phyloP scores from a whole-genome alignment of 2,329 filamentous ascomycete genomes.

The Cercospora citrullina region DNA sequence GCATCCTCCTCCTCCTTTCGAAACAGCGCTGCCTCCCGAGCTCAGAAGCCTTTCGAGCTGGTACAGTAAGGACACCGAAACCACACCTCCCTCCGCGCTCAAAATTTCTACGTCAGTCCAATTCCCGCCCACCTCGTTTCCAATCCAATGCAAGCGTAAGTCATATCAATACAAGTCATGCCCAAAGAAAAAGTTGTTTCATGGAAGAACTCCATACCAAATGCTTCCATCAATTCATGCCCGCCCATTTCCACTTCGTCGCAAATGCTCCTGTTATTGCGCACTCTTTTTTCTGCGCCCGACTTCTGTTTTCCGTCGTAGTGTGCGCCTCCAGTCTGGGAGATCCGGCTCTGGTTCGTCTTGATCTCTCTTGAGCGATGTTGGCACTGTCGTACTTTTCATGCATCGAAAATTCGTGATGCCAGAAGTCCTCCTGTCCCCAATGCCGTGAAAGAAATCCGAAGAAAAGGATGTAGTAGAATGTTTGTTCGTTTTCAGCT shows the following conservation, averaged over 20 bases:
- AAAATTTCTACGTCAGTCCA: not conserved
- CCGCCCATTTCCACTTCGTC: not conserved
- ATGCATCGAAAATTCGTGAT: conserved; percentile 8
- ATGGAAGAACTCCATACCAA: not conserved
- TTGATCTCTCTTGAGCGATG: not conserved
- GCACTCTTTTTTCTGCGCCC: not conserved
- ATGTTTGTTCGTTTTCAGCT: not conserved
- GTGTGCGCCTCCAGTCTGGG: not conserved
- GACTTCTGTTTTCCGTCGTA: conserved; percentile 3
- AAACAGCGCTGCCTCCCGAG: not conserved
- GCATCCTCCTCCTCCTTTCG: not conserved
- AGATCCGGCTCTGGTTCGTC: not conserved
- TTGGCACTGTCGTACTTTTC: conserved; percentile 10
- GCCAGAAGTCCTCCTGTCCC: conserved; percentile 4
- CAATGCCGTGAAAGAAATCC: not conserved
- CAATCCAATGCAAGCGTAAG: not conserved
- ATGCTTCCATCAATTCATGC: not conserved
- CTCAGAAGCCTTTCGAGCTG: not conserved
- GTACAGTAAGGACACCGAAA: not conserved
- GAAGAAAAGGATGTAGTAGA: not conserved
- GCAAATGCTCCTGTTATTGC: not conserved
- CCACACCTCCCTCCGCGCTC: not conserved
- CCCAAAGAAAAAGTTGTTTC: not conserved
- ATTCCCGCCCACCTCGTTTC: not conserved
- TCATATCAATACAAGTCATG: not conserved